A percentile compares a stretch with the other conserved stretches of the same genome.
These are phyloP conservation scores for Metschnikowia reukaufii DNA, from an alignment of 805 yeast genomes.

Conservation along the genomic window DNA sequence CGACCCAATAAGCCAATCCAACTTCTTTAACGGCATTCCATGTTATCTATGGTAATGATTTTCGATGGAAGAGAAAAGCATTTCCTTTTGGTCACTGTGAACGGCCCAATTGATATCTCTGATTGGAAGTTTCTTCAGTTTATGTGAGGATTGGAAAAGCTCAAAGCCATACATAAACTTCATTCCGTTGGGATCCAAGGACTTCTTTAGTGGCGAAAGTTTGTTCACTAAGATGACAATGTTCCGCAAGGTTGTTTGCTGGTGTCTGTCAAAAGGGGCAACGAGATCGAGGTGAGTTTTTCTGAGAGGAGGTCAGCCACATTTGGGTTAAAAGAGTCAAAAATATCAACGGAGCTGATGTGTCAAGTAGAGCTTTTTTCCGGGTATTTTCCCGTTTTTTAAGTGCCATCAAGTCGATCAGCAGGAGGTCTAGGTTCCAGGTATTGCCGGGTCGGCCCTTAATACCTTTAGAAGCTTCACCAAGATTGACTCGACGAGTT, in stretches of 20 bases:
- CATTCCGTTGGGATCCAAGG: constrained; percentile 64
- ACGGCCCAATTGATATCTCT: constrained; percentile 88
- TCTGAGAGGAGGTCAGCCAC: constrained; percentile 54
- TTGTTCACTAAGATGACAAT: constrained; percentile 64
- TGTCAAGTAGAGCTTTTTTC: constrained; percentile 1
- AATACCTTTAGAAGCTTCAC: constrained; percentile 51
- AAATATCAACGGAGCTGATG: constrained; percentile 27
- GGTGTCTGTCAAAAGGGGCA: constrained; percentile 85
- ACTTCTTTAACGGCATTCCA: constrained; percentile 63
- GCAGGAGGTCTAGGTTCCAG: constrained; percentile 36
- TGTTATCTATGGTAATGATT: constrained; percentile 46
- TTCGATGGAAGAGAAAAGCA: constrained; percentile 53
- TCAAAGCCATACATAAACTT: constrained; percentile 71
- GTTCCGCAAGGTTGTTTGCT: constrained; percentile 77
- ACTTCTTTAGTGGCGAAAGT: constrained; percentile 44
- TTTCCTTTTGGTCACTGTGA: constrained; percentile 75
- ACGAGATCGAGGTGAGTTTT: constrained; percentile 58
- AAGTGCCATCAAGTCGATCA: constrained; percentile 20
- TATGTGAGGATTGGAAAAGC: constrained; percentile 51
- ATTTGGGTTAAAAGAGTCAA: constrained; percentile 36
- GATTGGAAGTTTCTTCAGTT: constrained; percentile 60
- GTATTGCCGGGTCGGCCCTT: constrained; percentile 35
- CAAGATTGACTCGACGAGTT: constrained; percentile 57
- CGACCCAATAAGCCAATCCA: constrained; percentile 72
- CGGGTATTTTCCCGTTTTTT: background rate